Evolutionary conservation across 352 stramenopile genomes (phyloP).

Genomic region (Globisporangium splendens): DNA sequence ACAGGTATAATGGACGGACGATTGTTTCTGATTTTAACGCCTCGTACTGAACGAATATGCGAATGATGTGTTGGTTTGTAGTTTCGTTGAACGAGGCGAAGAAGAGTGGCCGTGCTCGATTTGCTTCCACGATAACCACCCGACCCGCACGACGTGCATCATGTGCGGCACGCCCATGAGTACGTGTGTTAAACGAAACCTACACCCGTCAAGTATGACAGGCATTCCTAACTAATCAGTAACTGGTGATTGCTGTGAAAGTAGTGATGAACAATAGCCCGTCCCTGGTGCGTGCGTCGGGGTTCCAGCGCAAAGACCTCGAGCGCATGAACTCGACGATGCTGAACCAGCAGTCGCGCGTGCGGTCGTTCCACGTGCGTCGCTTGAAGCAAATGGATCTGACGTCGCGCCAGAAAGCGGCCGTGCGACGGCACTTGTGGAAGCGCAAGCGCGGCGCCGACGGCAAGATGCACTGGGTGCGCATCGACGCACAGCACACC

Average conservation of each 20-base stretch:
- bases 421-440: constrained; percentile 74
- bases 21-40: not conserved
- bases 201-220: no score
- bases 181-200: constrained; percentile 2
- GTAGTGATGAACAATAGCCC: constrained; percentile 45
- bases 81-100: constrained; percentile 74
- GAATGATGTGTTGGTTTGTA: constrained; percentile 1
- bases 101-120: constrained; percentile 85
- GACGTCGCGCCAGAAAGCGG: constrained; percentile 73
- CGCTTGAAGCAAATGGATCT: constrained; percentile 85
- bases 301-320: constrained; percentile 60
- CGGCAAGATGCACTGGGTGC: constrained; percentile 75
- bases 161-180: constrained; percentile 72
- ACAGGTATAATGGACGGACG: constrained; percentile 30
- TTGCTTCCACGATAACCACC: constrained; percentile 87
- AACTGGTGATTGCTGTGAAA: not conserved
- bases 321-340: constrained; percentile 64
- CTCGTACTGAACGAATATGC: not conserved
- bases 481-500: constrained; percentile 56
- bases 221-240: not conserved
- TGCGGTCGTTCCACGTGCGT: constrained; percentile 82
- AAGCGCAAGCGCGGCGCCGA: constrained; percentile 67
- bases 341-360: constrained; percentile 76
- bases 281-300: constrained; percentile 64
- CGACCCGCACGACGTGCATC: constrained; percentile 73